phyloP scores from a whole-genome alignment of 2,329 filamentous ascomycete genomes.

The Ophiostoma ips region DNA sequence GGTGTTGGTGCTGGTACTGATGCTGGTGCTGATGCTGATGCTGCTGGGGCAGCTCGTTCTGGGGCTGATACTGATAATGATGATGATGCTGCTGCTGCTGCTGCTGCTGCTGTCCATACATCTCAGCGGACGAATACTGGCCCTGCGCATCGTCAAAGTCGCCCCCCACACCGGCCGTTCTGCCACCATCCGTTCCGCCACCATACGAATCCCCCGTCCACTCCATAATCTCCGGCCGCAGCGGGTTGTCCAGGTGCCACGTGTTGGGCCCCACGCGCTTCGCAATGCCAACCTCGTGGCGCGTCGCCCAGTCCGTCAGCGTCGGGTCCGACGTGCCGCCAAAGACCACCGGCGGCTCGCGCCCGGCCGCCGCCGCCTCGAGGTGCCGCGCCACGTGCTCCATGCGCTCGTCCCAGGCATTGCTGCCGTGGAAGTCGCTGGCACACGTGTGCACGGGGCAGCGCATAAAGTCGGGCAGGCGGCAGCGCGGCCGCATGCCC shows the following conservation, averaged over 20 bases:
- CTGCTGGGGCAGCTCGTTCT: neutral
- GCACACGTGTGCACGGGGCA: slow-evolving; percentile 52
- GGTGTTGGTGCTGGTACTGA: neutral
- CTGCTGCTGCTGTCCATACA: neutral
- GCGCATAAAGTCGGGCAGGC: slow-evolving; percentile 42
- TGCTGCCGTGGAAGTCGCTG: slow-evolving; percentile 42
- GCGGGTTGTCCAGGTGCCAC: slow-evolving; percentile 15
- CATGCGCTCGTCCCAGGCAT: slow-evolving; percentile 69
- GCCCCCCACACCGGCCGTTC: neutral
- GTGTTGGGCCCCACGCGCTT: slow-evolving; percentile 10
- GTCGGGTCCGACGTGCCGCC: slow-evolving; percentile 25
- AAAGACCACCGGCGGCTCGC: slow-evolving; percentile 23
- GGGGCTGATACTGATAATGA: neutral
- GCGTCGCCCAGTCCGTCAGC: slow-evolving; percentile 28
- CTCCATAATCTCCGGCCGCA: slow-evolving; percentile 13
- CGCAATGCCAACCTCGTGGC: slow-evolving; percentile 25
- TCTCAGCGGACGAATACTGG: neutral
- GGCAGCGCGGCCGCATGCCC: slow-evolving; percentile 47
- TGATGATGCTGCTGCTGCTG: neutral
- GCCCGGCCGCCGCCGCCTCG: slow-evolving; percentile 35
- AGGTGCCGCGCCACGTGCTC: slow-evolving; percentile 78
- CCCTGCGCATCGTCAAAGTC: neutral
- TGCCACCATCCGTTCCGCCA: neutral
- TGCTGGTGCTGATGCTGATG: neutral
- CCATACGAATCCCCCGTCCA: slow-evolving; percentile 5